A percentile compares a stretch with the other conserved stretches of the same genome.
Conservation (phyloP, 805 yeast species). For the Kluyveromyces dobzhanskii region DNA sequence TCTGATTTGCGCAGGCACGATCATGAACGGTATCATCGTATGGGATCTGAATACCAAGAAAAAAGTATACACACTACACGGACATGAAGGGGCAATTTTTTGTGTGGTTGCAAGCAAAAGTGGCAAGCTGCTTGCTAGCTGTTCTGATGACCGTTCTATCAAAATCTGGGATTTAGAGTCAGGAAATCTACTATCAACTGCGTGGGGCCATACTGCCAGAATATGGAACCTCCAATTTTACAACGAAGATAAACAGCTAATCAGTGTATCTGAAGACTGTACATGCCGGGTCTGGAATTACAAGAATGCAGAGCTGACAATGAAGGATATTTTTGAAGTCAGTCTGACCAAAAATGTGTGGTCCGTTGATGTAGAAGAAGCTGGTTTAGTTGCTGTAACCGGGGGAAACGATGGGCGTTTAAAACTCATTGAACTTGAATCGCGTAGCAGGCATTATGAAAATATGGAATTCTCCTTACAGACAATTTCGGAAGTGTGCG, state of each 20-base stretch:
- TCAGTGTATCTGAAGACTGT: conserved; percentile 82
- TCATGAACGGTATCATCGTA: conserved; percentile 74
- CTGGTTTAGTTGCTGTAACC: conserved; percentile 50
- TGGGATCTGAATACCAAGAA: conserved; percentile 51
- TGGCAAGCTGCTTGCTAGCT: conserved; percentile 55
- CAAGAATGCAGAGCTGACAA: conserved; percentile 14
- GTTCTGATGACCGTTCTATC: conserved; percentile 92
- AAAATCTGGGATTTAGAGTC: conserved; percentile 57
- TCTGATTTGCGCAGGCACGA: conserved; percentile 82
- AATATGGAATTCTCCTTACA: conserved; percentile 18
- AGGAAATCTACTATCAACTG: conserved; percentile 59
- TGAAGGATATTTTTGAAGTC: conserved; percentile 43
- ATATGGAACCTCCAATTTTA: conserved; percentile 76
- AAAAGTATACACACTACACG: conserved; percentile 48
- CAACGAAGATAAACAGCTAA: conserved; percentile 31
- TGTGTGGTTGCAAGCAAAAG: conserved; percentile 55
- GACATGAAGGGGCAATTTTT: conserved; percentile 90
- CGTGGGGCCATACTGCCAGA: conserved; percentile 96
- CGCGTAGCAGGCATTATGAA: conserved; percentile 19
- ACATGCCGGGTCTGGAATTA: conserved; percentile 74
- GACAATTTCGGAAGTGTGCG: conserved; percentile 28
- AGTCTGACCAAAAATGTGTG: conserved; percentile 85
- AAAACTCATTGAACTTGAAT: conserved; percentile 48
- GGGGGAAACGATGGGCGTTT: conserved; percentile 94
- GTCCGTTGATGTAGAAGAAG: conserved; percentile 56